Conservation (phyloP, 108 stramenopile genomes). For the Skeletonema costatum region DNA sequence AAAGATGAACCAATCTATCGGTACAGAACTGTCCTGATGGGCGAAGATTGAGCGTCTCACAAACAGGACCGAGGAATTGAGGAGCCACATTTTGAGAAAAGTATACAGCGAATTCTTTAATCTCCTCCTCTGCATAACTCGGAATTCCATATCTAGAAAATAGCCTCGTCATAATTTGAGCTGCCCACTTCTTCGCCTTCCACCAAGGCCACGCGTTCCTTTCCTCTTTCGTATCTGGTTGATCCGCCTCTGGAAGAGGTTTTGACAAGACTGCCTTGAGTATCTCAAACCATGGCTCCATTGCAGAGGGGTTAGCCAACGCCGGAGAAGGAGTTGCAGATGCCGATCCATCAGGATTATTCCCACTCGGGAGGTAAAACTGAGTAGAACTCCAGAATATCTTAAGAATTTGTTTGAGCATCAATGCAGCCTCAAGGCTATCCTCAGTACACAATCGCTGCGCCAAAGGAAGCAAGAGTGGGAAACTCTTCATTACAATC, state of each 20-base stretch:
- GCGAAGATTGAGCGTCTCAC: conserved; percentile 89
- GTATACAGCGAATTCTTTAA: conserved; percentile 88
- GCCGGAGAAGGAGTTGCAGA: conserved; percentile 40
- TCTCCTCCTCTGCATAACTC: conserved; percentile 85
- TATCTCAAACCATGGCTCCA: conserved; percentile 92
- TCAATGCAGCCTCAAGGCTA: conserved; percentile 88
- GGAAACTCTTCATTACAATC: conserved; percentile 84
- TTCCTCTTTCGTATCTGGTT: conserved; percentile 87
- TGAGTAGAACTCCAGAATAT: conserved; percentile 98
- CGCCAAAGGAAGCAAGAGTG: conserved; percentile 83
- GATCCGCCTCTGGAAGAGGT: conserved; percentile 80
- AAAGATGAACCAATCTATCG: conserved; percentile 93
- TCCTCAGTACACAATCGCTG: conserved; percentile 72
- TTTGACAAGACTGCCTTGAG: conserved; percentile 70
- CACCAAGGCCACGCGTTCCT: conserved; percentile 96
- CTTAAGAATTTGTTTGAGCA: conserved; percentile 95
- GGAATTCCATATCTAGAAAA: conserved; percentile 96
- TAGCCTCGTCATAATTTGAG: conserved; percentile 91
- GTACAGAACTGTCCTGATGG: conserved; percentile 92
- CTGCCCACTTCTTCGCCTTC: conserved; percentile 99
- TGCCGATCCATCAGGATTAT: conserved; percentile 59
- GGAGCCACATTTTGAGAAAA: conserved; percentile 91
- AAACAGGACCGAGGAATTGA: conserved; percentile 83
- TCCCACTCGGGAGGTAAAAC: conserved; percentile 86
- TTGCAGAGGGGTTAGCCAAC: conserved; percentile 69